Conservation (phyloP, 2,329 filamentous ascomycete species). For the Microdochium nivale region DNA sequence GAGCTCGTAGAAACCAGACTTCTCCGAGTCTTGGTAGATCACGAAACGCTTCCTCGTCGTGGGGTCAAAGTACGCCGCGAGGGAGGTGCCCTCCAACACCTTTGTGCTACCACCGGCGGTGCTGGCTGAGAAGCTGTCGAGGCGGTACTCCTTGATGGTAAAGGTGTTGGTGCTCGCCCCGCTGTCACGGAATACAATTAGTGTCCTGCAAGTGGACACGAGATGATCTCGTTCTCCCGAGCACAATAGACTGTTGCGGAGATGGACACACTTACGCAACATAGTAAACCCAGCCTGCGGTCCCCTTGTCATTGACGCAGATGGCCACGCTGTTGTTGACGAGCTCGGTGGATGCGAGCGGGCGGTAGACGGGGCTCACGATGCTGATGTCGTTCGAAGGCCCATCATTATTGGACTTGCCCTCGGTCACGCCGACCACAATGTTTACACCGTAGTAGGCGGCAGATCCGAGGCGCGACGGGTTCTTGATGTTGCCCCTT, state of each 20-base stretch:
- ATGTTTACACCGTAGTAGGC: neutral
- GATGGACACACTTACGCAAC: neutral
- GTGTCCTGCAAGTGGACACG: neutral
- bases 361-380: neutral
- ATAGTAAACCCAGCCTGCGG: neutral
- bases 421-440: neutral
- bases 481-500: neutral
- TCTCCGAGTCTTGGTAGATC: neutral
- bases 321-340: neutral
- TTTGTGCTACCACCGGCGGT: neutral
- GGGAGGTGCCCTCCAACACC: neutral
- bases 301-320: neutral
- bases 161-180: neutral
- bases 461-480: neutral
- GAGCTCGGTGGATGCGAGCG: neutral
- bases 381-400: neutral
- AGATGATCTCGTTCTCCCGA: neutral
- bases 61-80: neutral
- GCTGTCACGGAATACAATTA: neutral
- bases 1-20: neutral
- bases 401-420: neutral
- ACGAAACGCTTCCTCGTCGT: neutral
- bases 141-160: neutral
- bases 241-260: neutral
- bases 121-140: neutral